phyloP scores from a whole-genome alignment of 805 yeast genomes.

The Wickerhamiella lipophila region DNA sequence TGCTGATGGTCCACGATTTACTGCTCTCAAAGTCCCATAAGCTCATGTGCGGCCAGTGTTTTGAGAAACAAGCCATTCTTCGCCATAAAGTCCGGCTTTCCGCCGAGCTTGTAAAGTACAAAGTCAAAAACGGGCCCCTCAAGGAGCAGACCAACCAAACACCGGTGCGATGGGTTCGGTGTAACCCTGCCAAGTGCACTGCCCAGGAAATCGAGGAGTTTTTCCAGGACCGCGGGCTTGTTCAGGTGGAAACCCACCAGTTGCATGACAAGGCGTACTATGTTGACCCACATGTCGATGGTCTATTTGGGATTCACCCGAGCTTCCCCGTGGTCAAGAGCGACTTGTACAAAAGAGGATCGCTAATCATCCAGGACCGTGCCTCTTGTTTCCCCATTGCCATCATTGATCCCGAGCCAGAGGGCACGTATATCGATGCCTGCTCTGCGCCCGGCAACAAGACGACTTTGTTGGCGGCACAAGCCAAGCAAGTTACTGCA shows the following conservation, averaged over 20 bases:
- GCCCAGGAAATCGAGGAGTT: conserved; percentile 27
- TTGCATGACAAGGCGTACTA: conserved; percentile 29
- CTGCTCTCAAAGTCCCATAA: conserved; percentile 63
- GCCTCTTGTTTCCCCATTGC: conserved; percentile 95
- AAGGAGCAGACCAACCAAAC: conserved; percentile 16
- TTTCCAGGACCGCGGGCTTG: conserved; percentile 33
- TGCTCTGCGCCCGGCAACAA: conserved; percentile 99
- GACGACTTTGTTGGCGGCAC: conserved; percentile 80
- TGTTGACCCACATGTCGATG: conserved; percentile 59
- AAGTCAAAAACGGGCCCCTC: conserved; percentile 42
- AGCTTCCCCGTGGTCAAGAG: conserved; percentile 53
- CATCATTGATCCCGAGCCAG: conserved; percentile 51
- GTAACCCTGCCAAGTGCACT: conserved; percentile 48
- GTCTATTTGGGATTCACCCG: conserved; percentile 74
- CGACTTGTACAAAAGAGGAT: conserved; percentile 60
- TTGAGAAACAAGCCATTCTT: conserved; percentile 68
- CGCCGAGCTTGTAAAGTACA: conserved; percentile 69
- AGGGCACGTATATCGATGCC: conserved; percentile 67
- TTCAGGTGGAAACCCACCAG: conserved; percentile 36
- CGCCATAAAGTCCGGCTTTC: conserved; percentile 67
- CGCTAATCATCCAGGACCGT: conserved; percentile 83
- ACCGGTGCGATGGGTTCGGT: conserved; percentile 38
- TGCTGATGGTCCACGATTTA: conserved; percentile 69
- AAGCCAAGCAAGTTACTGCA: conserved; percentile 42
- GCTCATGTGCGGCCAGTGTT: conserved; percentile 79